phyloP scores from a whole-genome alignment of 1,284 basidiomycete genomes.

The Cutaneotrichosporon cavernicola region DNA sequence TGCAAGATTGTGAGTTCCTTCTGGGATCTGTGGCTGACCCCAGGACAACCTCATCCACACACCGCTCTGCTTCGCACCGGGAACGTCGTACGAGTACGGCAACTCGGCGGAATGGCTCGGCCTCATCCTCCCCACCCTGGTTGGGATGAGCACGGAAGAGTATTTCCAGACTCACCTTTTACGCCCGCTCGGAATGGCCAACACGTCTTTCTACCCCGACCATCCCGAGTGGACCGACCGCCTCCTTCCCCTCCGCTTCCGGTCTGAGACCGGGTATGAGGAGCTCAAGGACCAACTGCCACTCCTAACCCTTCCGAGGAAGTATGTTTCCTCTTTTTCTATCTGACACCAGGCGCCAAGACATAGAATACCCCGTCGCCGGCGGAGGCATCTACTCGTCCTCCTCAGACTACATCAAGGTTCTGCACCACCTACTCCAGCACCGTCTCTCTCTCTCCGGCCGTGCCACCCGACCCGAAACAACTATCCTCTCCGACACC shows the following conservation, averaged over 20 bases:
- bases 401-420: slow-evolving; percentile 30
- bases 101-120: slow-evolving; percentile 45
- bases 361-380: slow-evolving; percentile 42
- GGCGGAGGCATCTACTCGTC: slow-evolving; percentile 43
- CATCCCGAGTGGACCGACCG: slow-evolving; percentile 20
- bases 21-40: too few species aligned
- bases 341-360: slow-evolving; percentile 21
- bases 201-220: slow-evolving; percentile 40
- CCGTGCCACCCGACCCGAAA: slow-evolving; percentile 13
- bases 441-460: slow-evolving; percentile 25
- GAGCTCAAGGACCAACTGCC: slow-evolving; percentile 28
- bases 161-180: slow-evolving; percentile 37
- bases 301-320: slow-evolving; percentile 30
- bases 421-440: slow-evolving; percentile 37
- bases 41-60: slow-evolving; percentile 43
- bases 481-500: slow-evolving; percentile 26
- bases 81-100: slow-evolving; percentile 36
- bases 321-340: slow-evolving; percentile 21
- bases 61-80: slow-evolving; percentile 34
- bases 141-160: slow-evolving; percentile 27
- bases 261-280: slow-evolving; percentile 22
- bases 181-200: slow-evolving; percentile 37
- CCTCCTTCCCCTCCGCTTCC: slow-evolving; percentile 31
- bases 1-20: slow-evolving; percentile 35
- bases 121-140: slow-evolving; percentile 33